A percentile compares a stretch with the other conserved stretches of the same genome.
Evolutionary conservation across 495 filamentous ascomycete genomes (phyloP).

Genomic region (Mytilinidion resinicola): DNA sequence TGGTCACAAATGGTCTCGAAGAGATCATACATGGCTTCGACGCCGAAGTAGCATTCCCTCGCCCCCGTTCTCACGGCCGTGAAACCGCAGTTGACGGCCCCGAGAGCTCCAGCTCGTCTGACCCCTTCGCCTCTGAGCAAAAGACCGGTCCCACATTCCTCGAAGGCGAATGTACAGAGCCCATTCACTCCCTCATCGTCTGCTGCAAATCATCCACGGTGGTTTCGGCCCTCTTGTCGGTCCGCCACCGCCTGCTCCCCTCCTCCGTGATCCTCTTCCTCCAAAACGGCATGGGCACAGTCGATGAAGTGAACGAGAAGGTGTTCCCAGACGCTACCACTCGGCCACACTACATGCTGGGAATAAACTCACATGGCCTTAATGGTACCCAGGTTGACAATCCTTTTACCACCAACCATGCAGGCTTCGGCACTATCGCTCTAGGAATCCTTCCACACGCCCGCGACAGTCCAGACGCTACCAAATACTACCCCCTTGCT

Average conservation of each 20-base stretch:
- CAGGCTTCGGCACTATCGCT: slow-evolving; percentile 54
- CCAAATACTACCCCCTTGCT: slow-evolving; percentile 8
- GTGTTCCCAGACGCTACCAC: slow-evolving; percentile 58
- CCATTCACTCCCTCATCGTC: slow-evolving; percentile 73
- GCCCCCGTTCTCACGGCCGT: slow-evolving; percentile 14
- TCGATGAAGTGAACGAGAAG: slow-evolving; percentile 62
- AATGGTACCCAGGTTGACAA: slow-evolving; percentile 37
- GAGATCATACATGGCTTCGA: slow-evolving; percentile 45
- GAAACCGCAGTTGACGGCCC: slow-evolving; percentile 7
- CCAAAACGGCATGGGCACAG: slow-evolving; percentile 74
- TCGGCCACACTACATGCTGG: slow-evolving; percentile 71
- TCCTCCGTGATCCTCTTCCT: slow-evolving; percentile 73
- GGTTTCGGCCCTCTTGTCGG: slow-evolving; percentile 47
- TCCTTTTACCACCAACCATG: slow-evolving; percentile 58
- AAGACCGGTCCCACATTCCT: neutral
- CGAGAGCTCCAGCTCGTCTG: neutral
- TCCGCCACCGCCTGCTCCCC: slow-evolving; percentile 61
- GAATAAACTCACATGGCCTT: slow-evolving; percentile 62
- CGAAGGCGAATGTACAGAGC: slow-evolving; percentile 30
- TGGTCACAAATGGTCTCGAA: slow-evolving; percentile 34
- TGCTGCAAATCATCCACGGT: slow-evolving; percentile 56
- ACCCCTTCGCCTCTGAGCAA: neutral
- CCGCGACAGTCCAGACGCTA: neutral
- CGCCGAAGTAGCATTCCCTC: slow-evolving; percentile 41
- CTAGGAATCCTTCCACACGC: slow-evolving; percentile 48